Conservation (phyloP, 2,329 filamentous ascomycete species). For the Aspergillus novoparasiticus region DNA sequence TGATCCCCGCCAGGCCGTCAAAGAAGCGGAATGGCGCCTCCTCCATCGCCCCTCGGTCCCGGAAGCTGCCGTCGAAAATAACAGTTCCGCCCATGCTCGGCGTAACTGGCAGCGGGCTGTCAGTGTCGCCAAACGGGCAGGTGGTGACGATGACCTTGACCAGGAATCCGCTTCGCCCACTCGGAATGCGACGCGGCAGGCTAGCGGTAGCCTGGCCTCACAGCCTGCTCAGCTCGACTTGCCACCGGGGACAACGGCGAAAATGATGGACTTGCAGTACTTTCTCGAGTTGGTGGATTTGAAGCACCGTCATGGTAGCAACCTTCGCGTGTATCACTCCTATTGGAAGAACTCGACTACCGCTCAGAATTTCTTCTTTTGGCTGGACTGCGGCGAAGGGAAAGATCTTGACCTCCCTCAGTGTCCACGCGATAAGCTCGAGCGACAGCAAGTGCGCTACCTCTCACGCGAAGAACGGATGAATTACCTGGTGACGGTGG, state of each 20-base stretch:
- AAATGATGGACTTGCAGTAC: constrained; percentile 82
- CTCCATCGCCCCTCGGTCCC: constrained; percentile 42
- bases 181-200: constrained; percentile 17
- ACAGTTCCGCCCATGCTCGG: constrained; percentile 51
- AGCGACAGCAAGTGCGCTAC: constrained; percentile 80
- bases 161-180: constrained; percentile 25
- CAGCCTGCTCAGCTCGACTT: constrained; percentile 44
- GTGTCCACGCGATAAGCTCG: constrained; percentile 73
- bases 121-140: constrained; percentile 70
- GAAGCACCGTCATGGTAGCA: constrained; percentile 86
- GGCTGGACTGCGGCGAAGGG: constrained; percentile 83
- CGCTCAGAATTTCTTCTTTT: constrained; percentile 89
- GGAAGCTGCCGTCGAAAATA: constrained; percentile 9
- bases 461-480: constrained; percentile 78
- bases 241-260: constrained; percentile 66
- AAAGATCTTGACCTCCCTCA: constrained; percentile 67
- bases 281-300: constrained; percentile 83
- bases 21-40: constrained; percentile 59
- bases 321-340: constrained; percentile 77
- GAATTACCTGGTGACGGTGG: constrained; percentile 77
- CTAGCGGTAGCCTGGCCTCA: background rate
- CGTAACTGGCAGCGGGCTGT: constrained; percentile 76
- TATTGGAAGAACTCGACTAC: constrained; percentile 79
- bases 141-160: constrained; percentile 61
- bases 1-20: constrained; percentile 46